phyloP scores from a whole-genome alignment of 345 rosid genomes.

The Litchi chinensis region DNA sequence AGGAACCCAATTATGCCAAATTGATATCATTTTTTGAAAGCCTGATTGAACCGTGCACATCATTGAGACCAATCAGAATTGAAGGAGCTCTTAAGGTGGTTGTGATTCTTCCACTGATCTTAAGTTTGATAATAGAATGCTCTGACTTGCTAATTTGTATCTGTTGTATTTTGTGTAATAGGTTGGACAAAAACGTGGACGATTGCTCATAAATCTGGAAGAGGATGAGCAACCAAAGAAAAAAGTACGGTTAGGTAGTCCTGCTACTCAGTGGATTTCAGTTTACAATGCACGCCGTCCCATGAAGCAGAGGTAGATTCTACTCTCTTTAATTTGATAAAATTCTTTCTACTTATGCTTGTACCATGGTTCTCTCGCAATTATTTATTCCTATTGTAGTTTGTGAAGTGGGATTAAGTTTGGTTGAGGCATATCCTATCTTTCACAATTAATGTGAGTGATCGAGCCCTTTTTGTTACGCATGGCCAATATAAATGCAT shows the following conservation, averaged over 20 bases:
- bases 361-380: background rate
- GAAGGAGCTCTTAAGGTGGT: constrained; percentile 94
- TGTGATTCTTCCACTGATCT: constrained; percentile 15
- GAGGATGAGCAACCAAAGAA: constrained; percentile 94
- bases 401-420: constrained; percentile 1
- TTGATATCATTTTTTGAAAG: constrained; percentile 76
- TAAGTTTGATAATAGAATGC: background rate
- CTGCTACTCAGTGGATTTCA: constrained; percentile 93
- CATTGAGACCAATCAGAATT: constrained; percentile 81
- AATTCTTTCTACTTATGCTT: constrained; percentile 4
- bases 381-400: background rate
- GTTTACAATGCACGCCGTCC: constrained; percentile 92
- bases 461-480: background rate
- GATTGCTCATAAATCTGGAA: constrained; percentile 68
- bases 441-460: background rate
- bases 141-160: constrained; percentile 9
- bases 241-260: constrained; percentile 83
- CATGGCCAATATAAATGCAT: background rate
- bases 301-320: constrained; percentile 86
- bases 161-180: constrained; percentile 29
- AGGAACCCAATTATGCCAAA: constrained; percentile 93
- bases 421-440: background rate
- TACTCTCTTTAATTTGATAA: constrained; percentile 1
- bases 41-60: constrained; percentile 66
- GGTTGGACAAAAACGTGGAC: constrained; percentile 88